Base-by-base conservation (phyloP, 1,284 basidiomycete species). In the Trichosporon sp. region DNA sequence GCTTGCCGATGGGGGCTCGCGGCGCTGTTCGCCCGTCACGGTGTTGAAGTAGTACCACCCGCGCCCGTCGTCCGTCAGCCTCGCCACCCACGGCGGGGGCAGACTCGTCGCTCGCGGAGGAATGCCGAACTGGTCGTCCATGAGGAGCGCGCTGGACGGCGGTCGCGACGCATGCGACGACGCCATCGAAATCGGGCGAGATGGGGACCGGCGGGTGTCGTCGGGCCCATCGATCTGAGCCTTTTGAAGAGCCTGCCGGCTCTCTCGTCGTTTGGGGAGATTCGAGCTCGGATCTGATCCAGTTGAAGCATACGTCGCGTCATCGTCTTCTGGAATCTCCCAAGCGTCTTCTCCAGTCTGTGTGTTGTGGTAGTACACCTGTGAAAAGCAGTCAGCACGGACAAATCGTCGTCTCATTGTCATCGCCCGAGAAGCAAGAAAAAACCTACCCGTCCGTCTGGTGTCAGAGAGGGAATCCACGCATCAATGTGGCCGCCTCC, bases 321-420 rank as follows among this genome's bases (percentile, higher is more conserved):
- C 88, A 67, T 91, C 90, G 26, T 87, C 85, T 77, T 91, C 78
- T 3, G 96, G 96, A 51, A 97, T 85, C 77, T 98, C 93, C 78
- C 90, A 89, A 12, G 93, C 90, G 51, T 89, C 90, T 79, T 95
- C 90, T 46, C 94, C 94, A 1, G 95, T 98, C 76, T 92, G 88
- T 0, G 92, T 92, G 79, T 98, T 98, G 76, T 93, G 89, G 84
- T 97, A 98, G 86, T 91, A 94, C 80, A 98, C 92, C 92, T 98
- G 80, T 2, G 71, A 21, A 46, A 37, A 37, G 43, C 2, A 12
- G 70, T 68, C 59, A 69, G 69, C 61, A 2, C 4, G 16, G 12
- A 61, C 54, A 56, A 1, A 8, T 56, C 54, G 8, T 40, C 11
- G 11, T 40, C 51, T 56, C n/a, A 11, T 21, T 19, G 54, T 12